phyloP scores from a whole-genome alignment of 1,284 basidiomycete species.

The Fistulinella staudtii region DNA sequence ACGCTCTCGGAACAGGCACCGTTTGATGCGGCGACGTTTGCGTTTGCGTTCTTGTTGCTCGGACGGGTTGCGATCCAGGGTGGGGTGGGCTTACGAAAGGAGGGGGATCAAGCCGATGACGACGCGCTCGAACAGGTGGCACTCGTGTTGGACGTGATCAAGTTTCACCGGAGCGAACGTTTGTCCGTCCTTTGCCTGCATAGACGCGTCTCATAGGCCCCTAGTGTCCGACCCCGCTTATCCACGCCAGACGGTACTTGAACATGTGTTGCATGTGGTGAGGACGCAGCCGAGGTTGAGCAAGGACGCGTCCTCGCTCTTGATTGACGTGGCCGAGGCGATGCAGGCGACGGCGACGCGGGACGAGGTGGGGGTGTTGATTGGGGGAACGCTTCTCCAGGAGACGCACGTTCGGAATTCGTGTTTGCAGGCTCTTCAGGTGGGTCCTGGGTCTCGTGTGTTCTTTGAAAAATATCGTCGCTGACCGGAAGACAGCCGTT shows the following conservation, averaged over 20 bases:
- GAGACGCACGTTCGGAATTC: conserved; percentile 89
- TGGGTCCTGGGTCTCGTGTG: conserved; percentile 71
- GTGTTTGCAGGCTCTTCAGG: conserved; percentile 89
- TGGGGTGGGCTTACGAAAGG: conserved; percentile 47
- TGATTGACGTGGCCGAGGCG: conserved; percentile 83
- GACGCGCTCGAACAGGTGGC: conserved; percentile 86
- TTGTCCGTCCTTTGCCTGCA: neutral
- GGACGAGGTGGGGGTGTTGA: conserved; percentile 64
- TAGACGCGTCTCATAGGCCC: neutral
- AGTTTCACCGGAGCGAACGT: conserved; percentile 87
- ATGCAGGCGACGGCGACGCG: conserved; percentile 64
- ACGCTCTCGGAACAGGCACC: conserved; percentile 79
- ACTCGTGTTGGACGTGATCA: conserved; percentile 81
- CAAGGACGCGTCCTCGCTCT: conserved; percentile 82
- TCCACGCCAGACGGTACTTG: conserved; percentile 70
- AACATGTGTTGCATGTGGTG: conserved; percentile 74
- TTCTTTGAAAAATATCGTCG: neutral
- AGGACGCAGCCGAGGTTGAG: conserved; percentile 77
- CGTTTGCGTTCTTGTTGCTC: conserved; percentile 79
- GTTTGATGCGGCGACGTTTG: conserved; percentile 83
- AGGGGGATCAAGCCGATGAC: conserved; percentile 50
- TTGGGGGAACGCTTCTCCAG: conserved; percentile 77
- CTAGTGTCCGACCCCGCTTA: conserved; percentile 66
- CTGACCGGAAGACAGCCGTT: conserved; percentile 58
- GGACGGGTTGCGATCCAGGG: conserved; percentile 66